These are phyloP conservation scores for Hysterangium stoloniferum DNA, from an alignment of 768 basidiomycete species.

Conservation along the genomic window DNA sequence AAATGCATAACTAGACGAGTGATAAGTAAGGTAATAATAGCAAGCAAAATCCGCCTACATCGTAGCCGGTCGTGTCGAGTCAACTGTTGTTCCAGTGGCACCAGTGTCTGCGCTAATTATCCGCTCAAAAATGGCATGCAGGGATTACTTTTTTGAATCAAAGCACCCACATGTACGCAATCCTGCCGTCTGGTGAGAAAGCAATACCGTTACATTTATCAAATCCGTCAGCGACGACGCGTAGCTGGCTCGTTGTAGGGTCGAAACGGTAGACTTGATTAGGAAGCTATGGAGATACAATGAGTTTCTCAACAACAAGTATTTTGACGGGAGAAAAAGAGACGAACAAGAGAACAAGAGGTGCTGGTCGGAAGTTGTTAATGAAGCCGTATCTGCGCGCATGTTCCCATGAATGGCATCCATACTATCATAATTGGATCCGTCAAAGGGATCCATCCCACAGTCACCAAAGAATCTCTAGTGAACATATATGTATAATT, in stretches of 20 bases:
- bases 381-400: conserved; percentile 51
- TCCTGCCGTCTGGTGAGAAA: conserved; percentile 55
- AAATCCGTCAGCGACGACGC: conserved; percentile 73
- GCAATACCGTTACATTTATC: conserved; percentile 68
- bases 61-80: conserved; percentile 58
- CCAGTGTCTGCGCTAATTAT: conserved; percentile 3
- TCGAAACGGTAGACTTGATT: conserved; percentile 76
- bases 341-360: conserved; percentile 23
- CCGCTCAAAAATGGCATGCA: no score
- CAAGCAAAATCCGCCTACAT: no score
- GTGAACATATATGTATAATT: no score
- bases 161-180: conserved; percentile 50
- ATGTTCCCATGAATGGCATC: no score
- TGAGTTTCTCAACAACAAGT: not conserved
- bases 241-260: conserved; percentile 52
- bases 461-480: no score
- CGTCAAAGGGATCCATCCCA: conserved; percentile 77
- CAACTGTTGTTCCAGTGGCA: no score
- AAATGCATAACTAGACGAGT: conserved; percentile 47
- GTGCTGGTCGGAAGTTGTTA: conserved; percentile 57
- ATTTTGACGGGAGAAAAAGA: no score
- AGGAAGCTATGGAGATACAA: conserved; percentile 35
- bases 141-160: no score
- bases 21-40: conserved; percentile 2
- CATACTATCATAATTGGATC: conserved; percentile 42